phyloP scores from a whole-genome alignment of 2,329 filamentous ascomycete species.

The Cordyceps fumosorosea region DNA sequence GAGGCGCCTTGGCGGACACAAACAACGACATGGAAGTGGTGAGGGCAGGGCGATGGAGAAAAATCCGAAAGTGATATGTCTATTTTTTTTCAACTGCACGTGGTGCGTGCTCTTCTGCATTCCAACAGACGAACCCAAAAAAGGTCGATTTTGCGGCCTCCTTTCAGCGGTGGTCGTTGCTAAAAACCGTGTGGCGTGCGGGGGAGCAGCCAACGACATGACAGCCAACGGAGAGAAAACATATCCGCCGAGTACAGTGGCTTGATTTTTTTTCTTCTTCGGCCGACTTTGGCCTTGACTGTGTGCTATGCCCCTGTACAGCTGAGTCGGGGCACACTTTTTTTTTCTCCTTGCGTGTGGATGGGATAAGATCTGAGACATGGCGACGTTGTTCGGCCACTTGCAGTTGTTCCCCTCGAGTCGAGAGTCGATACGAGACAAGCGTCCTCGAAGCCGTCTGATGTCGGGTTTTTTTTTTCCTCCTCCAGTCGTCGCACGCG shows the following conservation, averaged over 20 bases:
- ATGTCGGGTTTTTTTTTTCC: not conserved
- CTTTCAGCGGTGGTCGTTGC: not conserved
- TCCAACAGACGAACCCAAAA: not conserved
- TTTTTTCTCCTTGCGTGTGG: not conserved
- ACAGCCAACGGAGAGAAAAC: not conserved
- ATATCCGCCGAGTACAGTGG: too few relatives aligned
- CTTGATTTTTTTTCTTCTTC: not conserved
- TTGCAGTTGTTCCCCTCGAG: not conserved
- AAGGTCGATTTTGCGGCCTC: not conserved
- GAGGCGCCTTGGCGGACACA: not conserved
- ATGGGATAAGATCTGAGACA: constrained; percentile 9
- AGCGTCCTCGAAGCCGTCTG: not conserved
- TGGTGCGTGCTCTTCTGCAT: constrained; percentile 1
- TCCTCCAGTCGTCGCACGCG: not conserved
- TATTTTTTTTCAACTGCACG: constrained; percentile 6
- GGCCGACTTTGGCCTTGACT: not conserved
- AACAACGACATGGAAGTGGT: not conserved
- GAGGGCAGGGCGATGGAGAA: not conserved
- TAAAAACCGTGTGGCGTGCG: not conserved
- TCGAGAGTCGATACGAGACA: constrained; percentile 8
- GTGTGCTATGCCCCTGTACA: not conserved
- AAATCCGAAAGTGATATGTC: not conserved
- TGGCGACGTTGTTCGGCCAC: not conserved
- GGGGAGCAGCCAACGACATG: not conserved
- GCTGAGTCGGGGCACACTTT: not conserved